phyloP scores from a whole-genome alignment of 1,284 basidiomycete genomes.

The Cryptococcus maquisensis region DNA sequence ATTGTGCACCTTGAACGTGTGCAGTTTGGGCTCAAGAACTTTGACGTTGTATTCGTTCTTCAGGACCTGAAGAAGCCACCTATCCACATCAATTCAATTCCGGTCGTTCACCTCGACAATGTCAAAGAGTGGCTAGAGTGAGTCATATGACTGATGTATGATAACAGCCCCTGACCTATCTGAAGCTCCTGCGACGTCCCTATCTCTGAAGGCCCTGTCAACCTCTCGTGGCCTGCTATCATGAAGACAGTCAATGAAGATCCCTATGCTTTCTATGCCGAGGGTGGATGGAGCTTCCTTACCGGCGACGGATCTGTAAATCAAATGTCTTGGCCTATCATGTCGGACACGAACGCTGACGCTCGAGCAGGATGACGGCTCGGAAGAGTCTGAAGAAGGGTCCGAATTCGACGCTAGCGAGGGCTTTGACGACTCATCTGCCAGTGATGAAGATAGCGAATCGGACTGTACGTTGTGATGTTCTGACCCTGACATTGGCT shows the following conservation, averaged over 20 bases:
- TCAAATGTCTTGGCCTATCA: constrained; percentile 15
- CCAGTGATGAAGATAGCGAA: constrained; percentile 53
- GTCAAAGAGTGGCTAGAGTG: constrained; percentile 98
- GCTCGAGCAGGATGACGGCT: constrained; percentile 55
- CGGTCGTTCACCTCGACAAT: constrained; percentile 82
- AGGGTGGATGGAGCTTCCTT: constrained; percentile 93
- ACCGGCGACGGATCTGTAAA: constrained; percentile 63
- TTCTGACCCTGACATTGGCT: constrained; percentile 49
- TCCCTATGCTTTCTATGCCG: constrained; percentile 92
- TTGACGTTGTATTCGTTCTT: constrained; percentile 95
- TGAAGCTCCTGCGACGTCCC: constrained; percentile 90
- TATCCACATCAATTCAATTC: constrained; percentile 92
- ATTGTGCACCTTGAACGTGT: constrained; percentile 96
- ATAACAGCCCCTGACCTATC: neutral
- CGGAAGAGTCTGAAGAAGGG: constrained; percentile 65
- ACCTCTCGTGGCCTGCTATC: constrained; percentile 95
- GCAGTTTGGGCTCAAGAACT: constrained; percentile 93
- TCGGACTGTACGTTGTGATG: constrained; percentile 48
- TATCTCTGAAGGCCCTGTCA: constrained; percentile 92
- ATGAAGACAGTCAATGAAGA: constrained; percentile 97
- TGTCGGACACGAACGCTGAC: neutral
- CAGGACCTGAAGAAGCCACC: constrained; percentile 91
- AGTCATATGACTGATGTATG: constrained; percentile 40
- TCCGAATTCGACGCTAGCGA: constrained; percentile 64
- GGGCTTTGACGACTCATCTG: constrained; percentile 28